phyloP scores from a whole-genome alignment of 306 rosid genomes.

The Mucuna pruriens region DNA sequence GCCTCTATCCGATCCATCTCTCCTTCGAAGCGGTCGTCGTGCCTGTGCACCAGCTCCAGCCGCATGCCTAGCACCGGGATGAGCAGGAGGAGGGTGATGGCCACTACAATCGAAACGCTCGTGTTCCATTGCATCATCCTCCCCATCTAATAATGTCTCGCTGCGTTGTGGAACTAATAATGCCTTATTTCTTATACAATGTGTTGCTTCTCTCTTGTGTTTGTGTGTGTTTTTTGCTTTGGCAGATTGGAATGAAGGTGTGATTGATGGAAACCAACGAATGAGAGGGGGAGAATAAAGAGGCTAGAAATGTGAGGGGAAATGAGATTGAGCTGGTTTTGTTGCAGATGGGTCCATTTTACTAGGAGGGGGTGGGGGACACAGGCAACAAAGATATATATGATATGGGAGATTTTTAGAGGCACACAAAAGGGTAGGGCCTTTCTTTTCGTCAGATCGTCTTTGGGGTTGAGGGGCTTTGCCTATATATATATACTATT shows the following conservation, averaged over 20 bases:
- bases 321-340: constrained; percentile 30
- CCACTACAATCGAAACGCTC: neutral
- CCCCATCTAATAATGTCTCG: constrained; percentile 15
- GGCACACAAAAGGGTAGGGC: constrained; percentile 37
- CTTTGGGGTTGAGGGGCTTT: neutral
- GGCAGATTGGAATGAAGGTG: neutral
- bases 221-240: neutral
- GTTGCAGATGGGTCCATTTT: constrained; percentile 31
- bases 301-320: constrained; percentile 39
- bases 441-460: constrained; percentile 32
- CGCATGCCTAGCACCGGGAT: constrained; percentile 32
- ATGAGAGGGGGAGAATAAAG: neutral
- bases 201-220: no score
- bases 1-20: constrained; percentile 9
- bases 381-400: neutral
- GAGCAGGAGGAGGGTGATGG: constrained; percentile 44
- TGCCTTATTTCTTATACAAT: no score
- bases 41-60: constrained; percentile 60
- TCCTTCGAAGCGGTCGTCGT: constrained; percentile 31
- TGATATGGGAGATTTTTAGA: constrained; percentile 14
- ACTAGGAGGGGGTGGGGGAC: constrained; percentile 10
- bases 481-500: neutral
- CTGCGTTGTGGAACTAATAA: no score
- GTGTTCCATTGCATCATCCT: constrained; percentile 33
- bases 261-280: neutral